These are phyloP conservation scores for Pythium diclinum DNA, from an alignment of 352 stramenopile species.

Conservation along the genomic window DNA sequence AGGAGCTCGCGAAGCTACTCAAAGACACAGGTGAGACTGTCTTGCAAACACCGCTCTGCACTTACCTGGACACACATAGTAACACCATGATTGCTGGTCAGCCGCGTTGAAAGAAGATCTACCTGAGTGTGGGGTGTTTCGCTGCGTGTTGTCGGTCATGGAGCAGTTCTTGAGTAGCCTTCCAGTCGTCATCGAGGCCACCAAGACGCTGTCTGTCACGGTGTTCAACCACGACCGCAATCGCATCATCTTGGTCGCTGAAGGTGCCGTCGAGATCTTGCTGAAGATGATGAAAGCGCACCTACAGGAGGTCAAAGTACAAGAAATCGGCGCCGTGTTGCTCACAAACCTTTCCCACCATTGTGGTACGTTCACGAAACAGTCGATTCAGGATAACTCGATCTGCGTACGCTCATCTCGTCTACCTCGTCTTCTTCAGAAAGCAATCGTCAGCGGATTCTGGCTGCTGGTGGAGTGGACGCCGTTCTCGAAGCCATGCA, in stretches of 20 bases:
- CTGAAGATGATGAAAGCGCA: conserved; percentile 68
- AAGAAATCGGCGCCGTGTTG: conserved; percentile 68
- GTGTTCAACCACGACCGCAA: conserved; percentile 81
- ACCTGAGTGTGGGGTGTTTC: conserved; percentile 58
- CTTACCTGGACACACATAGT: neutral
- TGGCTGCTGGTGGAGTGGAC: conserved; percentile 71
- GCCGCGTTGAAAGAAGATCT: conserved; percentile 74
- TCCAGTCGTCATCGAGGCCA: conserved; percentile 73
- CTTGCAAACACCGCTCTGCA: neutral
- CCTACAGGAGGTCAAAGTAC: conserved; percentile 49
- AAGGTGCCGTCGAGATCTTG: conserved; percentile 53
- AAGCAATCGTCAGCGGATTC: conserved; percentile 76
- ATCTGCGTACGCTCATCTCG: conserved; percentile 14
- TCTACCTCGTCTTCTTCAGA: conserved; percentile 41
- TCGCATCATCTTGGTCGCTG: conserved; percentile 61
- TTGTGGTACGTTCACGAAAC: conserved; percentile 40
- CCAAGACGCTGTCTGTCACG: conserved; percentile 70
- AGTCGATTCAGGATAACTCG: conserved; percentile 6
- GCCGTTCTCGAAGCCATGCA: conserved; percentile 84
- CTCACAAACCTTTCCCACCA: conserved; percentile 89
- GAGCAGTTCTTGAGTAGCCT: conserved; percentile 42
- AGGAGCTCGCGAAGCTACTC: conserved; percentile 46
- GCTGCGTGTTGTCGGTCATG: conserved; percentile 63
- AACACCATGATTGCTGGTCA: conserved; percentile 18
- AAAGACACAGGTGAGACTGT: conserved; percentile 40